Conservation (phyloP, 2,329 filamentous ascomycete species). For the Colletotrichum coccodes region DNA sequence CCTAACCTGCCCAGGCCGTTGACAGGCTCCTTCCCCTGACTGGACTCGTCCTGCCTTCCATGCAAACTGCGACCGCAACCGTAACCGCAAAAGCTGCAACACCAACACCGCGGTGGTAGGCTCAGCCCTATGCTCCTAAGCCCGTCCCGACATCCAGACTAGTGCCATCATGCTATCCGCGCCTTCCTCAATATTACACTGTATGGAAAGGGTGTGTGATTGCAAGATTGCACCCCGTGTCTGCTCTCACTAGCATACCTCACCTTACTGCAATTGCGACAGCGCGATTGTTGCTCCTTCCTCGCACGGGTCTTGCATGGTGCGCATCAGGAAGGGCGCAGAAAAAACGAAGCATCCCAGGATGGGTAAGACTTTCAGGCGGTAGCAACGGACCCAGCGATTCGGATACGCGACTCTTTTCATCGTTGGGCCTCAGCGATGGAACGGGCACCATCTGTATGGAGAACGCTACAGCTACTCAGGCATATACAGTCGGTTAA, state of each 20-base stretch:
- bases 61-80: background rate
- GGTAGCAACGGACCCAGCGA: slow-evolving; percentile 2
- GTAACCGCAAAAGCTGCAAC: background rate
- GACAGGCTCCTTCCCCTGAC: background rate
- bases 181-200: background rate
- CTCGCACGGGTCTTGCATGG: background rate
- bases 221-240: background rate
- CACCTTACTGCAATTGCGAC: background rate
- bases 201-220: background rate
- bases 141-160: slow-evolving; percentile 18
- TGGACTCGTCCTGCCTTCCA: background rate
- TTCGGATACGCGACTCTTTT: slow-evolving; percentile 1
- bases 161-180: slow-evolving; percentile 3
- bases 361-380: background rate
- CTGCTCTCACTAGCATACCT: background rate
- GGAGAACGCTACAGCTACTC: background rate
- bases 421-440: background rate
- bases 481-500: background rate
- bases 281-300: background rate
- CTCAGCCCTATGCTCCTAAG: slow-evolving; percentile 30
- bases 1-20: background rate
- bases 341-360: slow-evolving; percentile 23
- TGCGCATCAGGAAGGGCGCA: background rate
- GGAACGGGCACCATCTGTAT: background rate
- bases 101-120: slow-evolving; percentile 10